These are phyloP conservation scores for Kwoniella dendrophila DNA, from an alignment of 768 basidiomycete genomes.

Conservation along the genomic window DNA sequence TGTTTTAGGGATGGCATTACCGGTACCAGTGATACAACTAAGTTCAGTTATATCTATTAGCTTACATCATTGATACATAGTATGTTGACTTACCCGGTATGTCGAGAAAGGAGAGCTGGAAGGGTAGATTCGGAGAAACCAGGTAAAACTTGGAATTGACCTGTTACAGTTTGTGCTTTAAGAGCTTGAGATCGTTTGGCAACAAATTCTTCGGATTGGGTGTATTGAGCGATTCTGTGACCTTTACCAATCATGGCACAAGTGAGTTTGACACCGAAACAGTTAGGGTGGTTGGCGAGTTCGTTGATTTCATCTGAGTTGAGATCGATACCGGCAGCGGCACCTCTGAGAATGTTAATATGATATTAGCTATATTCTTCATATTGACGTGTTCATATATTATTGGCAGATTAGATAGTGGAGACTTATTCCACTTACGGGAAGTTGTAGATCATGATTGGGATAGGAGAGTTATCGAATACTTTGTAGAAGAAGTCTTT, in stretches of 20 bases:
- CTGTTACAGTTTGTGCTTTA: conserved; percentile 59
- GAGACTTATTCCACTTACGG: conserved; percentile 60
- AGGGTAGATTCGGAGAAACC: conserved; percentile 72
- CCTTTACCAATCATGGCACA: conserved; percentile 84
- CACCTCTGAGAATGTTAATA: conserved; percentile 42
- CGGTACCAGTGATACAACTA: conserved; percentile 62
- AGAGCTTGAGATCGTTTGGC: conserved; percentile 52
- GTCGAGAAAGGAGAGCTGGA: conserved; percentile 65
- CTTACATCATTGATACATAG: too few relatives aligned
- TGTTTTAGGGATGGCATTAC: conserved; percentile 58
- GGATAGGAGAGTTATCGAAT: conserved; percentile 58
- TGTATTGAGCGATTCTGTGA: conserved; percentile 68
- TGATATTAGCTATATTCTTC: background rate
- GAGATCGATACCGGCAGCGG: conserved; percentile 71
- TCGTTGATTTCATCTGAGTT: conserved; percentile 74
- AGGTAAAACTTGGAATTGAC: conserved; percentile 63
- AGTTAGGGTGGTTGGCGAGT: conserved; percentile 76
- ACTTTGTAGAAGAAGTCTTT: conserved; percentile 61
- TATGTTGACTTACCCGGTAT: conserved; percentile 61
- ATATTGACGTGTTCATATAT: too few relatives aligned
- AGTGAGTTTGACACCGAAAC: conserved; percentile 79
- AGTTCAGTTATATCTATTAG: too few relatives aligned
- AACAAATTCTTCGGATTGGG: conserved; percentile 52
- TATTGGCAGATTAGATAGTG: too few relatives aligned
- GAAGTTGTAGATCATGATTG: conserved; percentile 81